These are phyloP conservation scores for Setomelanomma holmii DNA, from an alignment of 2,329 filamentous ascomycete genomes.

Conservation along the genomic window DNA sequence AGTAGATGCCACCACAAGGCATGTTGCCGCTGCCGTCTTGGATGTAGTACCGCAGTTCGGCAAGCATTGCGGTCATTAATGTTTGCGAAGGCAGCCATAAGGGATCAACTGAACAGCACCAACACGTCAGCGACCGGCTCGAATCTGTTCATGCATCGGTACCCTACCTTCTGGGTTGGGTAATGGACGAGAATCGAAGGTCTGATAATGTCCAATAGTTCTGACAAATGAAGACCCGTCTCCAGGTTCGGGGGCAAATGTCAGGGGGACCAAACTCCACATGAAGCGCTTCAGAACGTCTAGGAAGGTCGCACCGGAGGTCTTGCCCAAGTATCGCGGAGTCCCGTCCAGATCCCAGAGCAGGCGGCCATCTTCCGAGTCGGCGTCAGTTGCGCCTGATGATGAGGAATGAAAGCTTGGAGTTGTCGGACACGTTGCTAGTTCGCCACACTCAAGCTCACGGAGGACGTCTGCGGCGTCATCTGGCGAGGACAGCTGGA, in stretches of 20 bases:
- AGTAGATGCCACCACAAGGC: constrained; percentile 31
- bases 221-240: constrained; percentile 29
- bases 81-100: constrained; percentile 30
- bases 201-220: constrained; percentile 35
- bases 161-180: constrained; percentile 23
- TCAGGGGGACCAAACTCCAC: constrained; percentile 27
- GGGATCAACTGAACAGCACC: constrained; percentile 19
- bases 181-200: constrained; percentile 36
- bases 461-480: constrained; percentile 21
- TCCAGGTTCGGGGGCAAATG: constrained; percentile 18
- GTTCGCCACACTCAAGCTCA: constrained; percentile 14
- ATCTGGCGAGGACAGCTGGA: constrained; percentile 21
- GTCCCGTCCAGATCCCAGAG: constrained; percentile 27
- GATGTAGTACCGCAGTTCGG: constrained; percentile 27
- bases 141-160: background rate
- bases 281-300: constrained; percentile 36
- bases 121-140: background rate
- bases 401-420: constrained; percentile 13
- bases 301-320: constrained; percentile 36
- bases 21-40: constrained; percentile 34
- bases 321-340: constrained; percentile 30
- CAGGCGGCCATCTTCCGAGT: constrained; percentile 22
- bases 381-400: constrained; percentile 15
- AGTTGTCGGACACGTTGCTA: constrained; percentile 8
- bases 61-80: constrained; percentile 30